Percentiles rank a stretch among this genome's conserved stretches.
phyloP scores from a whole-genome alignment of 2,329 filamentous ascomycete species.

The Teratosphaeria zuluensis region DNA sequence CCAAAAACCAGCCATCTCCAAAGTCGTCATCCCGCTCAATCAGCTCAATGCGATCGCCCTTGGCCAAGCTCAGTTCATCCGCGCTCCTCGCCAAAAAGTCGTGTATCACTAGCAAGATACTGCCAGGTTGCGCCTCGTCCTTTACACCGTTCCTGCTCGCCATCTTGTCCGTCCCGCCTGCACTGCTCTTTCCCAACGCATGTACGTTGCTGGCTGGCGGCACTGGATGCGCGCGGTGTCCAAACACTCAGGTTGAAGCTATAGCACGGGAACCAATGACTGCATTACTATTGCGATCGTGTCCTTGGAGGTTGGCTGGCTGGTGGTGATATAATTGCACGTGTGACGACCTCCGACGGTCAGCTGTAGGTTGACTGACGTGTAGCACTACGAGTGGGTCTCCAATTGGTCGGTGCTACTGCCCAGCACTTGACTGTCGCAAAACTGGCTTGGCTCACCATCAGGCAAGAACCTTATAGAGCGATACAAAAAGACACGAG shows the following conservation, averaged over 20 bases:
- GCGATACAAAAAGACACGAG: background rate
- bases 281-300: background rate
- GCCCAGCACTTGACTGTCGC: background rate
- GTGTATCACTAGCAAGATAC: constrained; percentile 59
- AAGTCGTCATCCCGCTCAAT: constrained; percentile 83
- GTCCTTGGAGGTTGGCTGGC: background rate
- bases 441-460: background rate
- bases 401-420: background rate
- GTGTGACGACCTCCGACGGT: background rate
- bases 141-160: constrained; percentile 16
- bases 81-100: constrained; percentile 86
- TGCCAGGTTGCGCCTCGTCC: constrained; percentile 21
- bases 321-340: background rate
- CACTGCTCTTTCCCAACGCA: constrained; percentile 14
- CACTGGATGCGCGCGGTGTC: background rate
- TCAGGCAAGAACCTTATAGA: background rate
- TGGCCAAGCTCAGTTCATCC: constrained; percentile 81
- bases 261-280: background rate
- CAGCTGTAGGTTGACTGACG: background rate
- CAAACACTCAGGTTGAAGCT: background rate
- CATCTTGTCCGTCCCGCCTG: constrained; percentile 9
- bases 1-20: constrained; percentile 69
- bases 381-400: background rate
- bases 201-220: background rate
- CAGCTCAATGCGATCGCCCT: constrained; percentile 74